Percentiles rank a stretch among this genome's conserved stretches.
Conservation (phyloP, 2,329 filamentous ascomycete species). For the Ophiocordyceps camponoti-saundersi region DNA sequence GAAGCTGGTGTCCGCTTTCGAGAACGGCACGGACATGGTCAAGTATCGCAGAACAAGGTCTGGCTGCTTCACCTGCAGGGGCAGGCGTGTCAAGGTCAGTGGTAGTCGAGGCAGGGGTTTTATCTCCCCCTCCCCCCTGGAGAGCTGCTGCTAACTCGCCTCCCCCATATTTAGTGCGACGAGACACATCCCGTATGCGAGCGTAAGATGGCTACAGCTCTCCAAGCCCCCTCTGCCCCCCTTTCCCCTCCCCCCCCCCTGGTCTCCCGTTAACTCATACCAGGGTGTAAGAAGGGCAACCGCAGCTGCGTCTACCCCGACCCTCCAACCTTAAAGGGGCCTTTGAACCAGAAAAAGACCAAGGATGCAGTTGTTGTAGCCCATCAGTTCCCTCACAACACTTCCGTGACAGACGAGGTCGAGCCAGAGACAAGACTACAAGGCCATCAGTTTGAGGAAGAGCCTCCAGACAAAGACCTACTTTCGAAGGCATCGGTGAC, state of each 20-base stretch:
- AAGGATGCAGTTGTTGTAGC: slow-evolving; percentile 20
- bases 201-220: slow-evolving; percentile 25
- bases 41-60: slow-evolving; percentile 90
- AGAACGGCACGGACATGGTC: slow-evolving; percentile 44
- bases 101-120: no score
- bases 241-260: background rate
- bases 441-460: slow-evolving; percentile 38
- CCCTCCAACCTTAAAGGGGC: slow-evolving; percentile 28
- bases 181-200: slow-evolving; percentile 79
- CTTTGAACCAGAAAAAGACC: slow-evolving; percentile 13
- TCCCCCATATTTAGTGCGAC: slow-evolving; percentile 51
- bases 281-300: slow-evolving; percentile 80
- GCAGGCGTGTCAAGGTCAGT: slow-evolving; percentile 63
- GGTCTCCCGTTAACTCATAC: slow-evolving; percentile 3
- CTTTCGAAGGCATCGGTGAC: slow-evolving; percentile 10
- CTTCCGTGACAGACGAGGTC: slow-evolving; percentile 24
- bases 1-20: slow-evolving; percentile 25
- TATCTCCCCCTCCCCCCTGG: background rate
- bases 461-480: slow-evolving; percentile 18
- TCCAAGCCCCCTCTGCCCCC: background rate
- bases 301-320: slow-evolving; percentile 86
- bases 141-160: slow-evolving; percentile 4
- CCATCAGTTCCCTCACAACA: slow-evolving; percentile 32
- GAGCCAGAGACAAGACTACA: slow-evolving; percentile 28
- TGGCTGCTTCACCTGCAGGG: slow-evolving; percentile 83